A percentile compares a stretch with the other conserved stretches of the same genome.
These are phyloP conservation scores for Fusarium oxysporum DNA, from an alignment of 2,329 filamentous ascomycete species.

Conservation along the genomic window DNA sequence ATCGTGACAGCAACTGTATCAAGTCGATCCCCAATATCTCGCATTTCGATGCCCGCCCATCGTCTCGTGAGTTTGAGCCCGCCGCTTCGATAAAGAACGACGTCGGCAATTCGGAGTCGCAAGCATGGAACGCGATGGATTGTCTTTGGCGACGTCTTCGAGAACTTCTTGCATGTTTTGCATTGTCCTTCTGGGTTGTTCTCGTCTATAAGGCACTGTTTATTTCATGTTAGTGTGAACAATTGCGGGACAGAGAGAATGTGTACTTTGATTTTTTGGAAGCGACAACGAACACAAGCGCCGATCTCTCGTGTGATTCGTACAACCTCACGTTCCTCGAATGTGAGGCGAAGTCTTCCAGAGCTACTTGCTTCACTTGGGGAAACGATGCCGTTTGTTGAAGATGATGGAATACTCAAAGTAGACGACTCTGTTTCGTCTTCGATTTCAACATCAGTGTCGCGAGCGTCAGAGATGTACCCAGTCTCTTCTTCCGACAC, in stretches of 20 bases:
- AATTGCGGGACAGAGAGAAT: neutral
- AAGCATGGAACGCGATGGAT: constrained; percentile 59
- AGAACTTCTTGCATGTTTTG: constrained; percentile 53
- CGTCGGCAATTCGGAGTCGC: constrained; percentile 57
- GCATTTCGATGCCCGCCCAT: constrained; percentile 56
- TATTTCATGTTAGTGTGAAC: constrained; percentile 4
- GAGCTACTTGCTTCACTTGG: neutral
- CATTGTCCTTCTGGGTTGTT: constrained; percentile 52
- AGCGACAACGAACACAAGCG: constrained; percentile 39
- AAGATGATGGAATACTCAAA: neutral
- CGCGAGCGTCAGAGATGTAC: neutral
- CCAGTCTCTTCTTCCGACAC: constrained; percentile 4
- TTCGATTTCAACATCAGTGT: neutral
- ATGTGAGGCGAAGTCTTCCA: constrained; percentile 1
- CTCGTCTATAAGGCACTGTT: constrained; percentile 54
- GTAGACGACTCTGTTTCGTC: neutral
- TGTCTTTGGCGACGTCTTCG: constrained; percentile 57
- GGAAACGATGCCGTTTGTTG: neutral
- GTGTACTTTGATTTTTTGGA: constrained; percentile 40
- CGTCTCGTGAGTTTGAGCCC: constrained; percentile 58
- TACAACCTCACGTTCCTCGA: neutral
- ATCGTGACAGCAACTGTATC: constrained; percentile 49
- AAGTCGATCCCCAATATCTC: constrained; percentile 54
- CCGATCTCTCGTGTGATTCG: constrained; percentile 3
- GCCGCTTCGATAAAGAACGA: constrained; percentile 56